Conservation (phyloP, 1,284 basidiomycete species). For the Vanrija humicola region DNA sequence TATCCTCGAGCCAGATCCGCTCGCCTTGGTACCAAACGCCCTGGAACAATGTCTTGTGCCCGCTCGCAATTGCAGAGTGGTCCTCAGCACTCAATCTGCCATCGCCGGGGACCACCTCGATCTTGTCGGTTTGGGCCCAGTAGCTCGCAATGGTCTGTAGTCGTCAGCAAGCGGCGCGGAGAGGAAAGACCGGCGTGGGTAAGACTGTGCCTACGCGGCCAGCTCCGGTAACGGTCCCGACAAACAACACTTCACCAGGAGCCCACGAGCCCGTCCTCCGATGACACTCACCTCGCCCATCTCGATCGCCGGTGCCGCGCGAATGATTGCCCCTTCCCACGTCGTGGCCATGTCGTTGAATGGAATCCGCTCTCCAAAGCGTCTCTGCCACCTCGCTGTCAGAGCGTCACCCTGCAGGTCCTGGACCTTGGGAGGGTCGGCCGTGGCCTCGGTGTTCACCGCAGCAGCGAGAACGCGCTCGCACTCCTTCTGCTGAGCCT, state of each 20-base stretch:
- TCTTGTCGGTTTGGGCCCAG: slow-evolving; percentile 42
- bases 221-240: too few species aligned
- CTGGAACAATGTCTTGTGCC: slow-evolving; percentile 51
- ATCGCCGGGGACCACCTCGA: slow-evolving; percentile 19
- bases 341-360: slow-evolving; percentile 28
- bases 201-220: too few species aligned
- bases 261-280: too few species aligned
- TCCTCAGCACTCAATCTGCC: slow-evolving; percentile 22
- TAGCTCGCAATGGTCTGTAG: slow-evolving; percentile 25
- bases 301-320: slow-evolving; percentile 31
- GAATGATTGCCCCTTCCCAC: slow-evolving; percentile 27
- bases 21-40: slow-evolving; percentile 85
- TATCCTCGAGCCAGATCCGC: slow-evolving; percentile 79
- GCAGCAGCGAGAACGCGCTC: slow-evolving; percentile 24
- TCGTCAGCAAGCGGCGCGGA: slow-evolving; percentile 1
- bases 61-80: slow-evolving; percentile 17
- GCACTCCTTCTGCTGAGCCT: slow-evolving; percentile 23
- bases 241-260: not conserved
- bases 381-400: slow-evolving; percentile 24
- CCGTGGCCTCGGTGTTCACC: slow-evolving; percentile 18
- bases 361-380: slow-evolving; percentile 27
- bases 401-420: not conserved
- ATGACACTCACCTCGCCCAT: slow-evolving; percentile 28
- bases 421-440: slow-evolving; percentile 14
- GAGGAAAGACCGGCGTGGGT: too few species aligned